Evolutionary conservation across 176 grass and related monocot genomes (phyloP), one percentile per base, ranked within the genome.

Genomic region (Calamus simplicifolius): DNA sequence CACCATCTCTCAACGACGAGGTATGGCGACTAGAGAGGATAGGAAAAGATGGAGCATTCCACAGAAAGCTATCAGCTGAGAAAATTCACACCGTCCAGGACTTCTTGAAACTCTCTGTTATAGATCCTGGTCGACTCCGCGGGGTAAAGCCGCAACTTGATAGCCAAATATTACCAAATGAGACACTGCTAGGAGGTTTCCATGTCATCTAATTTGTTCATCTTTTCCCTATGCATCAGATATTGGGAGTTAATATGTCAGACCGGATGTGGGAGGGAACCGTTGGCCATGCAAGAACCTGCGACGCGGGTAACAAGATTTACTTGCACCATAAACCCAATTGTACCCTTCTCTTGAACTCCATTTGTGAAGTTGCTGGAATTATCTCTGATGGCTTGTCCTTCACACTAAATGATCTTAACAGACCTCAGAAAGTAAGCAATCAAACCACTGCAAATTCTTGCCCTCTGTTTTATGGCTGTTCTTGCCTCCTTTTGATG

Each of bases 1-100:
- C 92, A 6, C 92, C 92, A 13, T 17, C 29, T 18, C 77, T 91
- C 16, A 15, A 0, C 18, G 92, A 97, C 63, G 81, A 91, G 5
- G 87, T 91, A 23, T 97, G 92, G 92, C 70, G 92, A 29, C 78
- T 97, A 10, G 87, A 88, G 61, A 88, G 75, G 69, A 91, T 97
- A 1, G 81, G 87, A 3, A 97, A 97, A 43, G 87, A 70, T 0
- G 92, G 92, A 1, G 72, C 81, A 5, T 99, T 99, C 66, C 88
- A 99, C 73, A 27, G 49, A 14, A 93, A 81, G 64, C 85, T 99
- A 8, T 0, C 26, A 16, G 8, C 19, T 0, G 0, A 66, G 18
- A 12, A 49, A 3, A 59, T 99, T 10, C 16, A 5, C 17, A 91
- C n/a, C 3, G 83, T 97, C 1, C 72, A 82, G 60, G 84, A 93